Evolutionary conservation across 371 early-diverging fungal genomes (phyloP).

Genomic region (Mortierella sp.): DNA sequence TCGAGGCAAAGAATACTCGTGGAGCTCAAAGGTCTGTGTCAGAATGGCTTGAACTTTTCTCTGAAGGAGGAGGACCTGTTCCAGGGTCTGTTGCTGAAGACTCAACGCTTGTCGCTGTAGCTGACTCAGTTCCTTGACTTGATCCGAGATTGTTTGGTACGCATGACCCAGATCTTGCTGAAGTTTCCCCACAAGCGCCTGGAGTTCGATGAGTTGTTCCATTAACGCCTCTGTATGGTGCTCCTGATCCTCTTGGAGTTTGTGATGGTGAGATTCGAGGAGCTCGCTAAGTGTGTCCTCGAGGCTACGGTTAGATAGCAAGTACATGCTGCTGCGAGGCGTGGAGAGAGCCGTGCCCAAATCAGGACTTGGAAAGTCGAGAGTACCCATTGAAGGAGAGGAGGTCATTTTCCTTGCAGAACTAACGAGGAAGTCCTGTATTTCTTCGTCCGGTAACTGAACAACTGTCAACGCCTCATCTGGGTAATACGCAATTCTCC

Average conservation of each 20-base stretch:
- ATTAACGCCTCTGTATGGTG: slow-evolving; percentile 6
- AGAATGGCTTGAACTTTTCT: slow-evolving; percentile 25
- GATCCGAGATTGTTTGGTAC: slow-evolving; percentile 14
- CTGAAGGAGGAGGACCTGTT: slow-evolving; percentile 15
- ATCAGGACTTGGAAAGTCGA: not conserved
- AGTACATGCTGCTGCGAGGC: not conserved
- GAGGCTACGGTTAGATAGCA: not conserved
- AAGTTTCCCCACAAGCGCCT: slow-evolving; percentile 12
- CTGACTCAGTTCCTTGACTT: slow-evolving; percentile 9
- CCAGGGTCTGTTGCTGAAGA: slow-evolving; percentile 3
- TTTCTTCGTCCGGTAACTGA: not conserved
- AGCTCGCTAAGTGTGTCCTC: slow-evolving; percentile 5
- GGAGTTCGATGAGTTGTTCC: slow-evolving; percentile 9
- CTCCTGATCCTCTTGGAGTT: slow-evolving; percentile 11
- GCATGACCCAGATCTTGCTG: slow-evolving; percentile 12
- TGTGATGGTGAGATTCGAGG: slow-evolving; percentile 5
- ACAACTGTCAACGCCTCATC: slow-evolving; percentile 18
- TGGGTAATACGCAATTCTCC: slow-evolving; percentile 25
- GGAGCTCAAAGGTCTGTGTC: slow-evolving; percentile 48
- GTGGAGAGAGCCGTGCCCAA: not conserved
- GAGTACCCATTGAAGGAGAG: no score
- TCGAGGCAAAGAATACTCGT: slow-evolving; percentile 45
- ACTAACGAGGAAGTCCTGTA: not conserved
- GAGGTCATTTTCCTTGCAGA: no score
- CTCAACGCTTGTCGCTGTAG: slow-evolving; percentile 25